Percentiles rank a stretch among this genome's conserved stretches.
phyloP scores from a whole-genome alignment of 768 basidiomycete species.

The Tricholoma saponaceum region DNA sequence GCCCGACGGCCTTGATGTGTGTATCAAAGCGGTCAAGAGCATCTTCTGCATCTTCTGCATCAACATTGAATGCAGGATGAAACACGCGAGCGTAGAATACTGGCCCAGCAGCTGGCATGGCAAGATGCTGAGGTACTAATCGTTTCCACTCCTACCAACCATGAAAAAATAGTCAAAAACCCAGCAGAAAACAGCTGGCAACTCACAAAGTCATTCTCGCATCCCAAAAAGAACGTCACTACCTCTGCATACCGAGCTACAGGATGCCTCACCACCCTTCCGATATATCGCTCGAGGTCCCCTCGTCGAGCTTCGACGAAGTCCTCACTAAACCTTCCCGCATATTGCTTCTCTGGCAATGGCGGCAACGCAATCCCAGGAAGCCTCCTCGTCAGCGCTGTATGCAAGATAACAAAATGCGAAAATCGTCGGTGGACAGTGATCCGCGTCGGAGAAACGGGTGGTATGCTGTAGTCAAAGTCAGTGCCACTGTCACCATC shows the following conservation, averaged over 20 bases:
- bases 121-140: constrained; percentile 54
- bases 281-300: constrained; percentile 77
- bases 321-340: constrained; percentile 73
- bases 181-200: constrained; percentile 1
- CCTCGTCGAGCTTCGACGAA: constrained; percentile 81
- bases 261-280: constrained; percentile 67
- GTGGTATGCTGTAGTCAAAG: constrained; percentile 14
- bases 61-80: constrained; percentile 83
- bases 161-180: constrained; percentile 2
- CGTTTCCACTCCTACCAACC: constrained; percentile 64
- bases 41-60: constrained; percentile 64
- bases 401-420: constrained; percentile 77
- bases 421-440: constrained; percentile 83
- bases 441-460: constrained; percentile 45
- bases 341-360: constrained; percentile 82
- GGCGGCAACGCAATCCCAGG: constrained; percentile 79
- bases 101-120: constrained; percentile 65
- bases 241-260: constrained; percentile 76
- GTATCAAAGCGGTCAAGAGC: constrained; percentile 57
- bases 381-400: constrained; percentile 60
- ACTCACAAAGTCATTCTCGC: constrained; percentile 70
- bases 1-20: constrained; percentile 63
- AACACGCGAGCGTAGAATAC: constrained; percentile 76
- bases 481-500: constrained; percentile 13
- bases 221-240: constrained; percentile 73